These are phyloP conservation scores for Picea mariana DNA, from an alignment of 83 land plant species.

Conservation along the genomic window DNA sequence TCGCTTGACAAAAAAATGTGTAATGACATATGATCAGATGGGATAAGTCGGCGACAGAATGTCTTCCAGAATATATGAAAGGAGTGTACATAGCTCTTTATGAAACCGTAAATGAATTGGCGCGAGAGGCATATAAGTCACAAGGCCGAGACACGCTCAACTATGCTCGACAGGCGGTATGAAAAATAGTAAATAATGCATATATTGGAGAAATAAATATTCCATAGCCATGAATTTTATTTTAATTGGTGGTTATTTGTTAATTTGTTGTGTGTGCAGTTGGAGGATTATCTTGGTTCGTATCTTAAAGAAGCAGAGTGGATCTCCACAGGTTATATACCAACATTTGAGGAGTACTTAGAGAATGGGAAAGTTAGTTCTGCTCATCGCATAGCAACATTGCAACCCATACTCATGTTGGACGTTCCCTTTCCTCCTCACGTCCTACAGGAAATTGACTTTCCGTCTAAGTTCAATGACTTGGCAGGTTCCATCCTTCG, in stretches of 20 bases:
- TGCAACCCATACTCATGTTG: not conserved
- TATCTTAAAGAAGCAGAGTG: slow-evolving; percentile 34
- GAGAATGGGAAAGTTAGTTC: slow-evolving; percentile 6
- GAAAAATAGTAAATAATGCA: not conserved
- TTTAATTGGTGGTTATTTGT: too few relatives aligned
- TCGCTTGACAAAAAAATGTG: too few relatives aligned
- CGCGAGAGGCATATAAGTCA: too few relatives aligned
- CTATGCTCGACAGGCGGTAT: slow-evolving; percentile 21
- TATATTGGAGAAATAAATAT: too few relatives aligned
- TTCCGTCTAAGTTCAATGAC: not conserved
- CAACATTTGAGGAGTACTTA: slow-evolving; percentile 10
- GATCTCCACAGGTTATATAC: slow-evolving; percentile 19
- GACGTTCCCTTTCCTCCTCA: too few relatives aligned
- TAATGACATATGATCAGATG: too few relatives aligned
- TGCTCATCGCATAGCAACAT: slow-evolving; percentile 5
- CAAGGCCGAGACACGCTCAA: too few relatives aligned
- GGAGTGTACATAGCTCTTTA: slow-evolving; percentile 26
- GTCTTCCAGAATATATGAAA: slow-evolving; percentile 21
- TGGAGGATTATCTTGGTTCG: too few relatives aligned
- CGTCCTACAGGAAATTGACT: too few relatives aligned
- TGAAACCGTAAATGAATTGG: slow-evolving; percentile 17
- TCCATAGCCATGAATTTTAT: too few relatives aligned
- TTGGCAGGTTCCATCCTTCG: not conserved
- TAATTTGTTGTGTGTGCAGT: too few relatives aligned
- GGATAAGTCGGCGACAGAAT: too few relatives aligned